These are phyloP conservation scores for Grammothele lineata DNA, from an alignment of 768 basidiomycete species.

Conservation along the genomic window DNA sequence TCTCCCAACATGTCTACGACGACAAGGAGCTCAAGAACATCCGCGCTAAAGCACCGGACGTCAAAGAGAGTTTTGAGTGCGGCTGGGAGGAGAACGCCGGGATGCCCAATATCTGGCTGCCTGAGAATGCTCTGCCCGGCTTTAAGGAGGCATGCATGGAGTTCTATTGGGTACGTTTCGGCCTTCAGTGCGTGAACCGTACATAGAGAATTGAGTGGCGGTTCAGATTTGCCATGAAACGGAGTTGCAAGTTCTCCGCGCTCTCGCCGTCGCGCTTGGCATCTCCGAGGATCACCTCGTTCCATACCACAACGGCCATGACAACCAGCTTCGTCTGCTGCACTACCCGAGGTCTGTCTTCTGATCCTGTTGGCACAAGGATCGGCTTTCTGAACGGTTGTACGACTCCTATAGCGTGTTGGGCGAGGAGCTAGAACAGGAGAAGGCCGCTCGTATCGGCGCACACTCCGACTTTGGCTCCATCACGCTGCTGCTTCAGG, in stretches of 20 bases:
- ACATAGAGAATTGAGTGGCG: neutral
- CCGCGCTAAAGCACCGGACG: constrained; percentile 31
- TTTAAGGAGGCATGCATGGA: constrained; percentile 48
- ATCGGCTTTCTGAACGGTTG: too few species aligned
- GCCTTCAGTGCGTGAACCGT: too few species aligned
- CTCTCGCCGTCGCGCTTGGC: constrained; percentile 45
- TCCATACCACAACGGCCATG: constrained; percentile 35
- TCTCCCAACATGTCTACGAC: constrained; percentile 31
- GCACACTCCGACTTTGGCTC: constrained; percentile 54
- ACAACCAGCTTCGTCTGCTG: constrained; percentile 54
- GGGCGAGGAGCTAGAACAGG: constrained; percentile 27
- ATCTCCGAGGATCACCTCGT: constrained; percentile 42
- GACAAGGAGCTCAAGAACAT: constrained; percentile 24
- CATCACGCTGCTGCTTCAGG: constrained; percentile 58
- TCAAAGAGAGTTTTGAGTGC: constrained; percentile 55
- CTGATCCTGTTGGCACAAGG: too few species aligned
- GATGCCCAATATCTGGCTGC: constrained; percentile 58
- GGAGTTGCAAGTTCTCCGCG: constrained; percentile 42
- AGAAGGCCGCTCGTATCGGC: constrained; percentile 40
- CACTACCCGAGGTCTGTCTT: constrained; percentile 42
- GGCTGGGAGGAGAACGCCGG: constrained; percentile 41
- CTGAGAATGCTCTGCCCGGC: constrained; percentile 46
- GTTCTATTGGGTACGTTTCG: constrained; percentile 40
- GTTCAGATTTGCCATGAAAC: constrained; percentile 37
- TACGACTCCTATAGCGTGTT: constrained; percentile 34